Evolutionary conservation across 176 grass and related monocot species (phyloP).

Genomic region (Hordeum vulgare): DNA sequence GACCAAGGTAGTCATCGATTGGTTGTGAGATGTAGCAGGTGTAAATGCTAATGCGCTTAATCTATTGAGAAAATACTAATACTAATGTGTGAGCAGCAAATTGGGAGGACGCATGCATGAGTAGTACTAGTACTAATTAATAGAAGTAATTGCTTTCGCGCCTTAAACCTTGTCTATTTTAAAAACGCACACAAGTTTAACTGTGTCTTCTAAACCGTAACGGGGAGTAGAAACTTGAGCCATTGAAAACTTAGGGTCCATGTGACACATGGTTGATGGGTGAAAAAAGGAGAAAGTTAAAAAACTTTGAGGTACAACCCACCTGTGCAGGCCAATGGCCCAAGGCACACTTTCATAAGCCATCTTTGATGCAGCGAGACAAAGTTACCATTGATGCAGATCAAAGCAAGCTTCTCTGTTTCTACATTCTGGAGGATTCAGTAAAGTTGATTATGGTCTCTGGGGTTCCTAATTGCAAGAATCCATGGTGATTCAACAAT

Average conservation of each 20-base stretch:
- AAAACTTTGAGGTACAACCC: not conserved
- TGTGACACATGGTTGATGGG: not conserved
- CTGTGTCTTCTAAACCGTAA: no score
- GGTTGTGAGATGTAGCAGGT: no score
- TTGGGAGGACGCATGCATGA: no score
- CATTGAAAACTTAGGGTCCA: not conserved
- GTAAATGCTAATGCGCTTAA: no score
- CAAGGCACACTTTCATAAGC: not conserved
- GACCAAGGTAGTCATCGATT: no score
- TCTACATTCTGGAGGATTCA: not conserved
- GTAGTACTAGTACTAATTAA: no score
- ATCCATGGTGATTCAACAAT: not conserved
- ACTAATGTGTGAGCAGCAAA: no score
- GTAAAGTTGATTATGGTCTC: not conserved
- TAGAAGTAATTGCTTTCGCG: no score
- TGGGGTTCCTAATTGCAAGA: not conserved
- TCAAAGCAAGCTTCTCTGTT: not conserved
- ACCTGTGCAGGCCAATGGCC: not conserved
- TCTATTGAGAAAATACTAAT: no score
- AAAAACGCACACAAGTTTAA: no score
- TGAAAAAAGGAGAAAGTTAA: not conserved
- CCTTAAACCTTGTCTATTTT: no score
- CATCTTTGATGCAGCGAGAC: not conserved
- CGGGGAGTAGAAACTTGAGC: not conserved
- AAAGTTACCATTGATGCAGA: not conserved